A percentile compares a stretch with the other conserved stretches of the same genome.
Evolutionary conservation across 2,329 filamentous ascomycete genomes (phyloP).

Genomic region (Exophiala lecanii-corni): DNA sequence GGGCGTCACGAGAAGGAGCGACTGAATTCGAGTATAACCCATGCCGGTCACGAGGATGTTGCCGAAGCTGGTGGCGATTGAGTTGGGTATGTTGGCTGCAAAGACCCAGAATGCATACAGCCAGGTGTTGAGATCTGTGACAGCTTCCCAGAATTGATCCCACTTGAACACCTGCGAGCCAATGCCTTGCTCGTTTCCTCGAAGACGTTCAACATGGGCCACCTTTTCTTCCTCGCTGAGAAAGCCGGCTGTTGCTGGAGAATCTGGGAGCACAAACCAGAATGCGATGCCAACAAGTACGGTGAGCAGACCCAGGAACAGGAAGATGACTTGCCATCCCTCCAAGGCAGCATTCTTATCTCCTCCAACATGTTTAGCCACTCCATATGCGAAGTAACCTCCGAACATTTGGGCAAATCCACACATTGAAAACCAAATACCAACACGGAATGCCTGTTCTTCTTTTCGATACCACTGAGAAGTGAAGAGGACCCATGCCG

Average conservation of each 20-base stretch:
- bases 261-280: constrained; percentile 36
- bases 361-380: constrained; percentile 28
- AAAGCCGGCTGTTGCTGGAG: constrained; percentile 31
- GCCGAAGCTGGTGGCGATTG: constrained; percentile 34
- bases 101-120: constrained; percentile 38
- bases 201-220: constrained; percentile 33
- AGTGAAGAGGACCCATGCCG: constrained; percentile 43
- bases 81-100: constrained; percentile 37
- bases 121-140: constrained; percentile 34
- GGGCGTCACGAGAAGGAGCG: constrained; percentile 36
- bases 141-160: constrained; percentile 32
- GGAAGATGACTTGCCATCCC: constrained; percentile 38
- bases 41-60: constrained; percentile 37
- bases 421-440: constrained; percentile 37
- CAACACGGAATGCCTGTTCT: constrained; percentile 33
- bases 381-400: constrained; percentile 12
- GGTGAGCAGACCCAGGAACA: constrained; percentile 36
- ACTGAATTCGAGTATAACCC: constrained; percentile 33
- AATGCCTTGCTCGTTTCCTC: constrained; percentile 36
- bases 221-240: constrained; percentile 32
- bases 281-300: constrained; percentile 34
- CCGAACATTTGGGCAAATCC: constrained; percentile 38
- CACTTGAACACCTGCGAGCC: constrained; percentile 35
- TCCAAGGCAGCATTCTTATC: constrained; percentile 29
- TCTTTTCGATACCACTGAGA: constrained; percentile 40